Percentiles rank a stretch among this genome's conserved stretches.
Conservation (phyloP, 345 rosid genomes). For the Citrus medica region DNA sequence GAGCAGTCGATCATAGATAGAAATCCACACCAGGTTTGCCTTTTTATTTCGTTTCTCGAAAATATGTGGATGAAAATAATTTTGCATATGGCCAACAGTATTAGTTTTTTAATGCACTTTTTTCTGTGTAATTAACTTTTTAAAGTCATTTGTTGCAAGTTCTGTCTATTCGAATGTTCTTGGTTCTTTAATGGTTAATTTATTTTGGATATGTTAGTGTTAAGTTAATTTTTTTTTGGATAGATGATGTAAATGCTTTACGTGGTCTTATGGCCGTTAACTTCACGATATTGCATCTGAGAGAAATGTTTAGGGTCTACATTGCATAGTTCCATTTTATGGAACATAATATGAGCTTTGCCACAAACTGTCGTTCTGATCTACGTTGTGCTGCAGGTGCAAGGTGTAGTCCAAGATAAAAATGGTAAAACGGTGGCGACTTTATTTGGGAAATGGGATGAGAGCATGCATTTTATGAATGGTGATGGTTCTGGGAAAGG, state of each 20-base stretch:
- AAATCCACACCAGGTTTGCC: conserved; percentile 33
- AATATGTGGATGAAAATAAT: neutral
- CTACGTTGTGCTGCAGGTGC: conserved; percentile 20
- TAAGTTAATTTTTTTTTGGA: neutral
- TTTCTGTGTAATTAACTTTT: neutral
- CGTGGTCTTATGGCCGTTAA: neutral
- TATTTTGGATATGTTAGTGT: neutral
- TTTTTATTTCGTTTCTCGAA: neutral
- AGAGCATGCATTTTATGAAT: conserved; percentile 31
- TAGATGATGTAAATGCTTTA: neutral
- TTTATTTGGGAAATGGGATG: conserved; percentile 45
- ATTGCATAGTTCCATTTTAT: neutral
- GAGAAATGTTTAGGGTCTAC: neutral
- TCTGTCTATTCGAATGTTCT: neutral
- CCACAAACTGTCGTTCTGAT: neutral
- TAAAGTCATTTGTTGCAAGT: neutral
- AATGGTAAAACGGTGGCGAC: conserved; percentile 38
- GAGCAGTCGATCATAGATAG: conserved; percentile 39
- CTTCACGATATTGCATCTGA: neutral
- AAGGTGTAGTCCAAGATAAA: conserved; percentile 36
- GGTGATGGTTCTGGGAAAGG: conserved; percentile 21
- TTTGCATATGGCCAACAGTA: neutral
- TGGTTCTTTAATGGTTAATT: neutral
- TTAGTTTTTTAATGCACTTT: neutral
- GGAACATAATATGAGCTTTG: neutral